Evolutionary conservation across 2,329 filamentous ascomycete species (phyloP), one percentile per base, ranked within the genome.

Genomic region (Aspergillus clavatus): DNA sequence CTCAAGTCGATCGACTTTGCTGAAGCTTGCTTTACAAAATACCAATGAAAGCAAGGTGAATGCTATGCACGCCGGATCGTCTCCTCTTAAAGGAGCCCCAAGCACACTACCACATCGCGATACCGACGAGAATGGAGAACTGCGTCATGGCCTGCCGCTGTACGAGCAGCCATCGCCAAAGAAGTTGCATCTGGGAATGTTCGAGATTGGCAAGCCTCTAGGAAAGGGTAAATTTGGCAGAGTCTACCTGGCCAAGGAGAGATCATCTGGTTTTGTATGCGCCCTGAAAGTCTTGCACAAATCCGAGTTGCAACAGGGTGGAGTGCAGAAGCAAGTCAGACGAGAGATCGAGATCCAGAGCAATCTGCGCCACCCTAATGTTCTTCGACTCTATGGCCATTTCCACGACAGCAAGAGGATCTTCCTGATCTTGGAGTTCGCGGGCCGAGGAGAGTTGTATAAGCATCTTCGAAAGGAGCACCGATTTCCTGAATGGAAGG

Each of bases 311-410:
- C 83, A 87, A 61, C 82, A 87, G 54, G 87, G 86, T 44, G 83
- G 83, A 45, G 87, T 93, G 36, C 87, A 94, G 72, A 90, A 89
- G 73, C 88, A 93, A 71, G 84, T 93, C 44, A 82, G 88, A 24
- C 82, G 88, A 59, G 88, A 94, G 68, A 89, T 94, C 52, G 88
- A 94, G 67, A 94, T 94, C 60, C 88, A 94, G 70, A 87, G 83
- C 59, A 89, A 94, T 66, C 78, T 94, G 53, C 81, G 87, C 36
- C 88, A 94, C 63, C 87, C 87, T 45, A 93, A 93, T 68, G 87
- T 93, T 60, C 75, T 93, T 47, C 82, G 87, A 56, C 75, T 94
- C 26, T 93, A 86, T 68, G 87, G 87, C 3, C 87, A 93, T 69
- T 94, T 94, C 72, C 87, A 94, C 69, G 88, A 94, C 70, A 85